Conservation (phyloP, 331 rosid species). For the Cucumis variabilis region DNA sequence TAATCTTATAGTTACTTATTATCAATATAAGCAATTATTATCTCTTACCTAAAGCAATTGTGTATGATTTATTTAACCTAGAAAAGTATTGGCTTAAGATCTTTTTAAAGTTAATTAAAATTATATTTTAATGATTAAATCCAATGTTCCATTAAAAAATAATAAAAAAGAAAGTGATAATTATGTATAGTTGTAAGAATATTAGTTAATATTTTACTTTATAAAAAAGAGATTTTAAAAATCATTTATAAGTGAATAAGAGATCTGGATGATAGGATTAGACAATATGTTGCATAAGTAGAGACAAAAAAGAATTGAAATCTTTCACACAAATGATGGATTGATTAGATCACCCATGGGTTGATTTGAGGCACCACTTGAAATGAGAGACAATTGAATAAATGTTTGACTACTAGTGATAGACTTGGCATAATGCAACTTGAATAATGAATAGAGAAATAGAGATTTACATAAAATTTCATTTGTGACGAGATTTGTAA, state of each 20-base stretch:
- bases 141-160: no score
- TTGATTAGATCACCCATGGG: conserved; percentile 9
- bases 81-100: no score
- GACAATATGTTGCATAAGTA: conserved; percentile 13
- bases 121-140: no score
- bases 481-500: not conserved
- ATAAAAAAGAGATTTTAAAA: not conserved
- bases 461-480: not conserved
- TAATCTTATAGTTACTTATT: no score
- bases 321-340: conserved; percentile 21
- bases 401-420: not conserved
- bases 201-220: not conserved
- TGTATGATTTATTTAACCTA: not conserved
- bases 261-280: not conserved
- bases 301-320: conserved; percentile 5
- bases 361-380: not conserved
- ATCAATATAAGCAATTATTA: not conserved
- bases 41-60: not conserved
- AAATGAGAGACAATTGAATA: not conserved
- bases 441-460: no score
- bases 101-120: no score
- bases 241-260: not conserved
- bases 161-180: no score
- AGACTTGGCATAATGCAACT: not conserved
- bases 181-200: not conserved